Evolutionary conservation across 2,329 filamentous ascomycete species (phyloP).

Genomic region (Arachnopeziza araneosa): DNA sequence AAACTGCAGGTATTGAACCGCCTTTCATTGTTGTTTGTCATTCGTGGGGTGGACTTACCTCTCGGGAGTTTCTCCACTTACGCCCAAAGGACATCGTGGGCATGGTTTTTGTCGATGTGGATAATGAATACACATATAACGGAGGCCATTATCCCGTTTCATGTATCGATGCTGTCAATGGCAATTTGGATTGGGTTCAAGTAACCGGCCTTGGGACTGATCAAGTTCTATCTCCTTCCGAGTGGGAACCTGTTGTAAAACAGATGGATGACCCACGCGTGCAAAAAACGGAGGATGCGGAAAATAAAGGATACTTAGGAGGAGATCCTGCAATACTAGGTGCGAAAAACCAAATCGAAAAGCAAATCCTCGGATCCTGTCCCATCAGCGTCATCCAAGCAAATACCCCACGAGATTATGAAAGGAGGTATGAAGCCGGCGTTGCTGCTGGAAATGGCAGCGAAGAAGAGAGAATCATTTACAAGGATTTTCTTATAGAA

Average conservation of each 20-base stretch:
- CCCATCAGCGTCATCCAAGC: neutral
- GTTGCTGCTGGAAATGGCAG: neutral
- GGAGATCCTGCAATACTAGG: too few species aligned
- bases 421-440: neutral
- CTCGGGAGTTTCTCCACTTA: constrained; percentile 14
- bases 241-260: constrained; percentile 4
- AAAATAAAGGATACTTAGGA: neutral
- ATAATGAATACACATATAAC: constrained; percentile 4
- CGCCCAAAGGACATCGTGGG: constrained; percentile 12
- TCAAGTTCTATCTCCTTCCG: constrained; percentile 4
- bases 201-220: constrained; percentile 1
- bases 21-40: constrained; percentile 14
- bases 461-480: neutral
- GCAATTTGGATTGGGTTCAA: constrained; percentile 2
- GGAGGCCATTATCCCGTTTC: too few species aligned
- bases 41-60: constrained; percentile 13
- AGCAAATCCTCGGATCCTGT: too few species aligned
- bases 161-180: too few species aligned
- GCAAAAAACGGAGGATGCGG: constrained; percentile 5
- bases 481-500: neutral
- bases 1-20: constrained; percentile 1
- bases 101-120: constrained; percentile 16
- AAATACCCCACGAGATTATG: neutral
- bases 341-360: too few species aligned
- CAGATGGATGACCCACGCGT: neutral